Percentiles rank a stretch among this genome's conserved stretches.
These are phyloP conservation scores for Croton setiger DNA, from an alignment of 441 rosid genomes.

Conservation along the genomic window DNA sequence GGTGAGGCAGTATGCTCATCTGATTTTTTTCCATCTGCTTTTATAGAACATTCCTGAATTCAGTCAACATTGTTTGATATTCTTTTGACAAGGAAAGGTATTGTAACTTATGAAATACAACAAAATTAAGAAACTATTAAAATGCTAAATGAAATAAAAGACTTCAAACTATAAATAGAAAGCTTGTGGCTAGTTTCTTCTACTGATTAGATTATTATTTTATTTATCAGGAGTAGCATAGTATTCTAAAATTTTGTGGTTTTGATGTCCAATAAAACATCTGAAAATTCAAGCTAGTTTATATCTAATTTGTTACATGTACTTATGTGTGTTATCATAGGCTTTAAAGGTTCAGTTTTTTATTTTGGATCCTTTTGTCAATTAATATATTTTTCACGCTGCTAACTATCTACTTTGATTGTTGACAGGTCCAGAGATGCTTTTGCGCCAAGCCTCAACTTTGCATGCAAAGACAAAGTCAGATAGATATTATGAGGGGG, in stretches of 20 bases:
- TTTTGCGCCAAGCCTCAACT: conserved; percentile 68
- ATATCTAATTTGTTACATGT: not conserved
- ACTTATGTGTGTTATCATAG: not conserved
- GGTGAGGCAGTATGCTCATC: conserved; percentile 47
- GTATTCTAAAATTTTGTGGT: not conserved
- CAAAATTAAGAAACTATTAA: conserved; percentile 2
- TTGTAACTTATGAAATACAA: not conserved
- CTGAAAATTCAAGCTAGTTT: not conserved
- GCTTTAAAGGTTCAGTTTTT: not conserved
- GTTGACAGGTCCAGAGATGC: conserved; percentile 79
- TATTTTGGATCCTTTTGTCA: not conserved
- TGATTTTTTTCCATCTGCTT: not conserved
- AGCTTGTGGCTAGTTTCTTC: not conserved
- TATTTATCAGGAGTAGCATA: not conserved
- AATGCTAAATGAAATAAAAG: not conserved
- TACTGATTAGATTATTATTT: too few relatives aligned
- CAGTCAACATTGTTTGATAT: not conserved
- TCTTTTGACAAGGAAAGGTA: not conserved
- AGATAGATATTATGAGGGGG: conserved; percentile 59
- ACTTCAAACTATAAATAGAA: not conserved
- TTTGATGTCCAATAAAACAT: not conserved
- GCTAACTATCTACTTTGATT: conserved; percentile 1
- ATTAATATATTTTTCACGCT: not conserved
- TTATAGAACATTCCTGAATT: not conserved
- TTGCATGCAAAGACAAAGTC: conserved; percentile 35